These are phyloP conservation scores for Mesotaenium endlicherianum DNA, from an alignment of 139 green algal species.

Conservation along the genomic window DNA sequence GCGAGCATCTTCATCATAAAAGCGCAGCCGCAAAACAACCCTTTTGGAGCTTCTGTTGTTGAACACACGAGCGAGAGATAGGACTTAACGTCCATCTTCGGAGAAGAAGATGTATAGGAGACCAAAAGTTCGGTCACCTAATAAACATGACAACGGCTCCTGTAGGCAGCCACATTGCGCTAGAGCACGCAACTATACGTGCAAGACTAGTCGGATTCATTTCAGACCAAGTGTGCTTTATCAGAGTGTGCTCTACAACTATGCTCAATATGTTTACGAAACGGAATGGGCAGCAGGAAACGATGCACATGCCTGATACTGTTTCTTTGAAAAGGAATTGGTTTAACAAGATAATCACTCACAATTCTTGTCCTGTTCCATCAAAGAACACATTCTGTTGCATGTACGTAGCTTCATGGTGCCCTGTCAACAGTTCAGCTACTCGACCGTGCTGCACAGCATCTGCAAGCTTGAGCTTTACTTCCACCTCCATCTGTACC, in stretches of 20 bases:
- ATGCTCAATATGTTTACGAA: neutral
- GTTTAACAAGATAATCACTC: neutral
- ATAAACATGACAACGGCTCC: neutral
- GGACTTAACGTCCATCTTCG: neutral
- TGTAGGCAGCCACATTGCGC: neutral
- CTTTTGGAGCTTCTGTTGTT: neutral
- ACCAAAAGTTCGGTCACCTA: neutral
- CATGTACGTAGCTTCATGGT: slow-evolving; percentile 55
- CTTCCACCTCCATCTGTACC: slow-evolving; percentile 86
- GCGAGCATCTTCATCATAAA: slow-evolving; percentile 6
- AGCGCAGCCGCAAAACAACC: neutral
- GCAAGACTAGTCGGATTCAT: neutral
- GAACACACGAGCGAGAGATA: neutral
- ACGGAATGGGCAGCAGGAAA: neutral
- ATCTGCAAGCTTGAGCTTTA: slow-evolving; percentile 83
- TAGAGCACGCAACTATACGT: neutral
- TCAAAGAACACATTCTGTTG: slow-evolving; percentile 98
- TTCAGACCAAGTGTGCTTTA: neutral
- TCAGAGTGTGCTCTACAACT: neutral
- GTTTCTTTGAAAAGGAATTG: neutral
- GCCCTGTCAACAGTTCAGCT: slow-evolving; percentile 55
- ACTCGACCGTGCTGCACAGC: slow-evolving; percentile 67
- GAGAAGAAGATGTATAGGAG: neutral
- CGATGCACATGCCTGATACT: neutral
- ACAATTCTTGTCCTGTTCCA: slow-evolving; percentile 74